Evolutionary conservation across 352 stramenopile species (phyloP).

Genomic region (Globisporangium spiculum): DNA sequence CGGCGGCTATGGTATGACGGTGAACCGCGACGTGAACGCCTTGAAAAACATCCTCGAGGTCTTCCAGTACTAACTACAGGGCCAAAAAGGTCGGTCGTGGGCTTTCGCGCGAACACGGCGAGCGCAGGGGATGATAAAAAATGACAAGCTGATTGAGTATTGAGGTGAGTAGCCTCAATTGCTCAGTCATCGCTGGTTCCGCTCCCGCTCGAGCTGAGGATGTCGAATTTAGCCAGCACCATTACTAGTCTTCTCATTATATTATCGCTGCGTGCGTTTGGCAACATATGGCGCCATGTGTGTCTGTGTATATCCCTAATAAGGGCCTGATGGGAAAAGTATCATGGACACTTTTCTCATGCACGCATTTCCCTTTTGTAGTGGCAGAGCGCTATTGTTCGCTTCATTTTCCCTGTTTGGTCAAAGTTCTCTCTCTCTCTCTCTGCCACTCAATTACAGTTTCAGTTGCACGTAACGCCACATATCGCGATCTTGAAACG

Average conservation of each 20-base stretch:
- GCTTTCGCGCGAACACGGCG: background rate
- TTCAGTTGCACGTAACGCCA: background rate
- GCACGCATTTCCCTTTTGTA: background rate
- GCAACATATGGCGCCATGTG: no score
- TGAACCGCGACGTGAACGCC: slow-evolving; percentile 5
- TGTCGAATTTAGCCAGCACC: background rate
- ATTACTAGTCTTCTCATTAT: no score
- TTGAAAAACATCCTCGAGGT: slow-evolving; percentile 2
- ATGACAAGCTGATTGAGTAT: slow-evolving; percentile 1
- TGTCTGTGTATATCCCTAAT: no score
- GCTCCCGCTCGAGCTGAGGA: no score
- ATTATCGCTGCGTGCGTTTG: no score
- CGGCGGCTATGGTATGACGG: slow-evolving; percentile 1
- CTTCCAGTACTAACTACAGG: slow-evolving; percentile 2
- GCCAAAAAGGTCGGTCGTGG: background rate
- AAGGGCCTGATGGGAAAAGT: no score
- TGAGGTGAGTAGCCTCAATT: background rate
- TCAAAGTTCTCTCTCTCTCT: background rate
- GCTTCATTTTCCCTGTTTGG: background rate
- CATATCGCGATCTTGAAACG: background rate
- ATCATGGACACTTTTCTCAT: no score
- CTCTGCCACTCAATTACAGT: background rate
- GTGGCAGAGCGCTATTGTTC: background rate
- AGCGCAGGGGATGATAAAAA: background rate
- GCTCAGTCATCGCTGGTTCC: no score